A percentile compares a stretch with the other conserved stretches of the same genome.
Conservation (phyloP, 345 rosid species). For the Atalantia buxifolia region DNA sequence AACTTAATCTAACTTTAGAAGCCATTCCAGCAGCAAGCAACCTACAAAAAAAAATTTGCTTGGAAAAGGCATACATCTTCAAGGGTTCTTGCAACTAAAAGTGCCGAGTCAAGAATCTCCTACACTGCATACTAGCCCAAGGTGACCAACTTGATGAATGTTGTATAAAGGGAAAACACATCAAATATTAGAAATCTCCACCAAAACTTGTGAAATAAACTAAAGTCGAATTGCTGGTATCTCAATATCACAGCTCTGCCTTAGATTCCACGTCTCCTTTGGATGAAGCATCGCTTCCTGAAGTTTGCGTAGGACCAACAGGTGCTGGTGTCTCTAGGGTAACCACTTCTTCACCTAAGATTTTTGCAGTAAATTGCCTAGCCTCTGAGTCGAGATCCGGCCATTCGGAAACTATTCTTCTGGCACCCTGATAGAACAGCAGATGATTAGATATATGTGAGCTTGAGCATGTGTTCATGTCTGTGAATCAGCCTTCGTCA, state of each 20-base stretch:
- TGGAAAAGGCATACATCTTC: not conserved
- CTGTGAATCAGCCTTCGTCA: not conserved
- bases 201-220: not conserved
- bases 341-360: slow-evolving; percentile 70
- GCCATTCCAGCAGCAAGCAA: slow-evolving; percentile 8
- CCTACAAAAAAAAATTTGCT: not conserved
- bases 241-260: slow-evolving; percentile 58
- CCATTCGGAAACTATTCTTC: slow-evolving; percentile 89
- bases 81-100: not conserved
- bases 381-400: slow-evolving; percentile 74
- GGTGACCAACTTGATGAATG: not conserved
- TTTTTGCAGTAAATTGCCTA: slow-evolving; percentile 63
- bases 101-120: not conserved
- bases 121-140: not conserved
- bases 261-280: slow-evolving; percentile 60
- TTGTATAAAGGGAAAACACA: not conserved
- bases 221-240: not conserved
- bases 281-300: slow-evolving; percentile 14
- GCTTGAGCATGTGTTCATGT: not conserved
- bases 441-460: not conserved
- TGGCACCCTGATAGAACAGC: slow-evolving; percentile 63
- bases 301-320: slow-evolving; percentile 18
- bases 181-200: not conserved
- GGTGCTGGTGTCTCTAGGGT: slow-evolving; percentile 37
- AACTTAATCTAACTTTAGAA: not conserved